Evolutionary conservation across 2,329 filamentous ascomycete genomes (phyloP).

Genomic region (Fusarium avenaceum): DNA sequence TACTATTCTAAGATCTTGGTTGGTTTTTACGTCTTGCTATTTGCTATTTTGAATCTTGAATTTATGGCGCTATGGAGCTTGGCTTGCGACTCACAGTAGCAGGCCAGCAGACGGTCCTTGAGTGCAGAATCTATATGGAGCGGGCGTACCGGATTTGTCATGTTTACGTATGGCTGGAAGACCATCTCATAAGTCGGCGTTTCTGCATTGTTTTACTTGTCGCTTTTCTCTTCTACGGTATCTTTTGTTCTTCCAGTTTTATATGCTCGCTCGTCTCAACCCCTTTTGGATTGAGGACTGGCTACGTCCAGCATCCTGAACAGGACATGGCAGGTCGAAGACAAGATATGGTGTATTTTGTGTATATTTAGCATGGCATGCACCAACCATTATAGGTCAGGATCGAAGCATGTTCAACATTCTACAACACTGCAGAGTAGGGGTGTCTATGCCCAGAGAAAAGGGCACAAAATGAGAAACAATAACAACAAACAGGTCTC

Average conservation of each 20-base stretch:
- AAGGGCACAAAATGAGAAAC: conserved; percentile 22
- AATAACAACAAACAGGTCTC: conserved; percentile 19
- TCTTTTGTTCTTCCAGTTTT: conserved; percentile 9
- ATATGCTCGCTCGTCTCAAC: conserved; percentile 2
- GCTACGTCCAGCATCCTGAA: conserved; percentile 7
- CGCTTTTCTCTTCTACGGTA: conserved; percentile 9
- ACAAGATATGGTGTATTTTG: conserved; percentile 2
- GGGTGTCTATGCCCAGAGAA: conserved; percentile 3
- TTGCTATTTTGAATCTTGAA: conserved; percentile 42
- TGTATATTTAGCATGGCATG: conserved; percentile 6
- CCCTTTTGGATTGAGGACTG: conserved; percentile 1
- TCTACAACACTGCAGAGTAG: conserved; percentile 3
- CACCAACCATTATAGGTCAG: conserved; percentile 5
- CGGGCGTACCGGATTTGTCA: conserved; percentile 45
- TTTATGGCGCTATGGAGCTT: conserved; percentile 41
- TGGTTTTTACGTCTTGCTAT: conserved; percentile 44
- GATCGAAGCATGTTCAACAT: conserved; percentile 7
- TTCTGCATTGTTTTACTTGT: conserved; percentile 30
- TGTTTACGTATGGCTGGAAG: conserved; percentile 31
- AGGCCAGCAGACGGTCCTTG: conserved; percentile 45
- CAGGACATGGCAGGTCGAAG: not conserved
- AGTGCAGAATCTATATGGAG: conserved; percentile 42
- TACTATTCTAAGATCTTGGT: conserved; percentile 42
- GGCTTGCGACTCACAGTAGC: conserved; percentile 47
- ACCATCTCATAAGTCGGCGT: conserved; percentile 48